Percentiles rank a stretch among this genome's conserved stretches.
phyloP scores from a whole-genome alignment of 2,329 filamentous ascomycete genomes.

The Arthroderma sp. region DNA sequence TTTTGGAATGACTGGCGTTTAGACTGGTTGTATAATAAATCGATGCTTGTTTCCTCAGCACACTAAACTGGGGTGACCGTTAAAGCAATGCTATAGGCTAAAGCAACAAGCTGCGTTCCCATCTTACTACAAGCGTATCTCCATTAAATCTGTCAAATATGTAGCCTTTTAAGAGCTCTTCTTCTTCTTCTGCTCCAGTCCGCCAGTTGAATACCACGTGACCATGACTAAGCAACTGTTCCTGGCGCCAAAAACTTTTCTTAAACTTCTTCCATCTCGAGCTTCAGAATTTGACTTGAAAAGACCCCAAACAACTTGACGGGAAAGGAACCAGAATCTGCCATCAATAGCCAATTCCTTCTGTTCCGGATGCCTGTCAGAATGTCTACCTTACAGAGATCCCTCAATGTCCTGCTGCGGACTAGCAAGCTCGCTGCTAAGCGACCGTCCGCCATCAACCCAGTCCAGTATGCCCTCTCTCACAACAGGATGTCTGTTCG shows the following conservation, averaged over 20 bases:
- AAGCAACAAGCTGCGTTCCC: too few species aligned
- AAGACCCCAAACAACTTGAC: not conserved
- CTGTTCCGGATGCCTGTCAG: slow-evolving; percentile 30
- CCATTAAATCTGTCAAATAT: too few species aligned
- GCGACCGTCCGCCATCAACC: slow-evolving; percentile 57
- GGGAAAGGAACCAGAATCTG: not conserved
- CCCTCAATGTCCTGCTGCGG: slow-evolving; percentile 66
- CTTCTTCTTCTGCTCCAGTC: too few species aligned
- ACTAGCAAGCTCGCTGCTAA: slow-evolving; percentile 64
- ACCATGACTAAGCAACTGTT: slow-evolving; percentile 25
- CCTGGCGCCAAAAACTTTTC: slow-evolving; percentile 7
- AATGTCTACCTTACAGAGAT: slow-evolving; percentile 73
- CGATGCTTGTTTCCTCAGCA: too few species aligned
- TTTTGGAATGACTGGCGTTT: too few species aligned
- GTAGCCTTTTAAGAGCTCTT: not conserved
- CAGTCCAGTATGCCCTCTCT: slow-evolving; percentile 51
- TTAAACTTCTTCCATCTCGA: slow-evolving; percentile 25
- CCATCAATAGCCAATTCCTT: not conserved
- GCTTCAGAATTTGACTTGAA: not conserved
- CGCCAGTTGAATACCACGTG: not conserved
- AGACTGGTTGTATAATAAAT: too few species aligned
- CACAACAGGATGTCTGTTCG: slow-evolving; percentile 37
- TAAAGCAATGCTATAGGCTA: too few species aligned
- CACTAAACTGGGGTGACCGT: too few species aligned
- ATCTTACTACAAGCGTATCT: too few species aligned